Percentiles rank a stretch among this genome's conserved stretches.
Evolutionary conservation across 169 alveolate species (phyloP).

Genomic region (Perkinsus olseni): DNA sequence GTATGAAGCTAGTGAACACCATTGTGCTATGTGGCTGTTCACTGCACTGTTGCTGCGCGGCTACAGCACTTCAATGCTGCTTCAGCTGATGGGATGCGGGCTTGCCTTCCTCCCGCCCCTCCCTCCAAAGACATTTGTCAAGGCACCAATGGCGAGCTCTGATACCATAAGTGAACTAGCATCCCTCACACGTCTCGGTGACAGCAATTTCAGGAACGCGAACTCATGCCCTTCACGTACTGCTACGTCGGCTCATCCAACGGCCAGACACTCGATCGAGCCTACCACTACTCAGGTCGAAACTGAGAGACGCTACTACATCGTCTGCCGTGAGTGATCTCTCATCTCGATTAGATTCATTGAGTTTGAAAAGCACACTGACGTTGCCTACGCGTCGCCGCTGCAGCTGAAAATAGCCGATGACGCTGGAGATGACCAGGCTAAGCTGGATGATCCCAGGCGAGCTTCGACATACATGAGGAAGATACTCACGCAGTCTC

Average conservation of each 20-base stretch:
- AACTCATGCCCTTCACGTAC: neutral
- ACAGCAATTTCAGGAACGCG: neutral
- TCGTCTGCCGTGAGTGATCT: neutral
- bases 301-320: no score
- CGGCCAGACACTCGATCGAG: neutral
- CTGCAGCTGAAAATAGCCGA: neutral
- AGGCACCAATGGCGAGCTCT: neutral
- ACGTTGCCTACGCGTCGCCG: neutral
- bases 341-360: neutral
- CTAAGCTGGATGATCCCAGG: neutral
- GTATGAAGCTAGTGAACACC: no score
- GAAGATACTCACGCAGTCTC: neutral
- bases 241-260: neutral
- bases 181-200: no score
- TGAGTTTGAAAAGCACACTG: neutral
- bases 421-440: neutral
- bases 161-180: neutral
- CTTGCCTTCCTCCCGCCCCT: neutral
- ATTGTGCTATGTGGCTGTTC: no score
- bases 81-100: neutral
- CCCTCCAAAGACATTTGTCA: neutral
- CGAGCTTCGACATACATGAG: neutral
- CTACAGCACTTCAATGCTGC: no score
- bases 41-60: no score
- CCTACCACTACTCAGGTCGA: neutral